These are phyloP conservation scores for Gossypium anomalum DNA, from an alignment of 345 rosid genomes.

Conservation along the genomic window DNA sequence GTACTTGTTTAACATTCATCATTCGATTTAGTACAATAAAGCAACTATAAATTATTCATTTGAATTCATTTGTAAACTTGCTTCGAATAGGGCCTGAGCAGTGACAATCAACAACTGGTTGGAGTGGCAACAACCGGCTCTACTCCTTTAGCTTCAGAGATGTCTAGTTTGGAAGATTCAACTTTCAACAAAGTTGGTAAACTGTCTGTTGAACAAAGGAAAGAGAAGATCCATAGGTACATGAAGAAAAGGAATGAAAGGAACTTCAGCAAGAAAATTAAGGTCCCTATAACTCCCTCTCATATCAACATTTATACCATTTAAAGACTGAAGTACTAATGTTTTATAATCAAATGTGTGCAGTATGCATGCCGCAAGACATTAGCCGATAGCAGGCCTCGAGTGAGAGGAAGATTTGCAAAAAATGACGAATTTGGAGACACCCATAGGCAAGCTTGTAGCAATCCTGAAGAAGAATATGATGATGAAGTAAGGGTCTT, in stretches of 20 bases:
- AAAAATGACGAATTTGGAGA: constrained; percentile 81
- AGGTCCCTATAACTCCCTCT: constrained; percentile 36
- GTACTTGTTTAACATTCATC: constrained; percentile 27
- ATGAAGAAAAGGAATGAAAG: constrained; percentile 94
- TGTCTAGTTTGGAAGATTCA: constrained; percentile 71
- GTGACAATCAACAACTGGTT: constrained; percentile 46
- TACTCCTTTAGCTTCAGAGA: constrained; percentile 52
- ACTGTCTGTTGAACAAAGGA: constrained; percentile 79
- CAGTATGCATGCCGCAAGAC: constrained; percentile 96
- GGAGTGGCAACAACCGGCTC: constrained; percentile 31
- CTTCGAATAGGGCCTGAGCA: constrained; percentile 38
- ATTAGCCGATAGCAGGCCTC: constrained; percentile 87
- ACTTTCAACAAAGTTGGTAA: constrained; percentile 62
- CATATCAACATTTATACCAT: background rate
- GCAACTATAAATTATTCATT: background rate
- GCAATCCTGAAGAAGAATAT: constrained; percentile 71
- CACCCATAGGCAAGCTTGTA: constrained; percentile 35
- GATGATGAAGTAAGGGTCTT: constrained; percentile 54
- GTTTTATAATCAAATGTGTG: constrained; percentile 8
- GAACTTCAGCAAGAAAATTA: constrained; percentile 95
- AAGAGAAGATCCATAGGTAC: constrained; percentile 88
- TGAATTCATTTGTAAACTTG: background rate
- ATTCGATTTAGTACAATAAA: background rate
- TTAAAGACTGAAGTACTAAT: background rate
- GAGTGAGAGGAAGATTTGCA: constrained; percentile 94